Conservation (phyloP, 2,329 filamentous ascomycete genomes). For the Ceratocystis diversiconidia region DNA sequence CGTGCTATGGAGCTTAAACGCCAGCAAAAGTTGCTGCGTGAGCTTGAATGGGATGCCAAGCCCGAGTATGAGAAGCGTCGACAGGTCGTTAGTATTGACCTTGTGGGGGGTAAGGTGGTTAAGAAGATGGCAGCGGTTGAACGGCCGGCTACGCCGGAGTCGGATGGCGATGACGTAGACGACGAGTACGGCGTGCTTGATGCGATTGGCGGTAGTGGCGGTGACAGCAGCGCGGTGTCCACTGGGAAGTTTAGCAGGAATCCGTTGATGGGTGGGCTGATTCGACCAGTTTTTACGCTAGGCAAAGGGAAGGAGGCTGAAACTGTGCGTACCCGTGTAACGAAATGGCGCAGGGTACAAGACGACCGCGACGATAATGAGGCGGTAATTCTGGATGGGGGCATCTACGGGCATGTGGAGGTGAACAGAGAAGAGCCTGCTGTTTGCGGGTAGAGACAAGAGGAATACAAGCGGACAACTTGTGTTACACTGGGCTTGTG, state of each 20-base stretch:
- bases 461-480: background rate
- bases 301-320: constrained; percentile 37
- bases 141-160: constrained; percentile 40
- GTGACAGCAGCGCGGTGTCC: constrained; percentile 20
- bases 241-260: constrained; percentile 54
- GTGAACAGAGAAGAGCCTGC: constrained; percentile 26
- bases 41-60: constrained; percentile 72
- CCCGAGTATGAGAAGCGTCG: constrained; percentile 82
- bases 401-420: constrained; percentile 31
- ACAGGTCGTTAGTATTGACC: constrained; percentile 72
- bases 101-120: constrained; percentile 64
- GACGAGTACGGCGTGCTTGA: constrained; percentile 21
- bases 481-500: background rate
- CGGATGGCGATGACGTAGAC: constrained; percentile 28
- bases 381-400: constrained; percentile 43
- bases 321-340: constrained; percentile 25
- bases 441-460: constrained; percentile 25
- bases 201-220: constrained; percentile 15
- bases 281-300: constrained; percentile 44
- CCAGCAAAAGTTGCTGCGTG: constrained; percentile 69
- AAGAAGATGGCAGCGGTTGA: constrained; percentile 53
- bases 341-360: constrained; percentile 45
- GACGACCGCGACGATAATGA: constrained; percentile 47
- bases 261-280: constrained; percentile 49
- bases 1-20: constrained; percentile 69